phyloP scores from a whole-genome alignment of 805 yeast genomes.

The Osmozyma mogii region DNA sequence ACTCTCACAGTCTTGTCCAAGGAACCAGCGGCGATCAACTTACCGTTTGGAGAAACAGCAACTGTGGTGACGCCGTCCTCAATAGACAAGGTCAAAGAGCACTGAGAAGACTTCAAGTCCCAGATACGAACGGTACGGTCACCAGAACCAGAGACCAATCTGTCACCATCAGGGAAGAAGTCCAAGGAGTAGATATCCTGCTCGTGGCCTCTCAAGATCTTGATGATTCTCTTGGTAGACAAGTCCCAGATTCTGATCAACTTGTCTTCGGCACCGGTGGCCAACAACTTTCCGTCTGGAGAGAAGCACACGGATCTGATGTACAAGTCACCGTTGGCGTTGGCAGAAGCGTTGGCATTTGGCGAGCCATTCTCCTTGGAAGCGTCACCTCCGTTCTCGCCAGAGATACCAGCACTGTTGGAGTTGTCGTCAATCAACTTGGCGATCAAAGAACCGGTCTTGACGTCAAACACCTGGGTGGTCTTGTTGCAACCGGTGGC shows the following conservation, averaged over 20 bases:
- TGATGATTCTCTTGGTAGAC: conserved; percentile 73
- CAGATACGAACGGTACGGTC: conserved; percentile 94
- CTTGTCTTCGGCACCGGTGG: conserved; percentile 90
- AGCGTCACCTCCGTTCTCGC: conserved; percentile 15
- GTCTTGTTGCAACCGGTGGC: conserved; percentile 97
- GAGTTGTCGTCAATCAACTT: conserved; percentile 71
- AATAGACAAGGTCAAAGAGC: conserved; percentile 78
- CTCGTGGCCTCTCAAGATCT: conserved; percentile 87
- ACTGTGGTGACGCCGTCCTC: conserved; percentile 99
- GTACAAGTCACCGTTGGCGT: conserved; percentile 75
- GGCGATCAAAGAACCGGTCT: conserved; percentile 84
- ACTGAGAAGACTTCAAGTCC: conserved; percentile 87
- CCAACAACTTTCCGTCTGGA: conserved; percentile 86
- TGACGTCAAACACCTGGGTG: conserved; percentile 89
- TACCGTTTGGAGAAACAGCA: conserved; percentile 93
- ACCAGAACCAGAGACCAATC: conserved; percentile 92
- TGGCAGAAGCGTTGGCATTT: conserved; percentile 39
- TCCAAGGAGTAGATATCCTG: conserved; percentile 96
- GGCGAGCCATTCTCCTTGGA: conserved; percentile 20
- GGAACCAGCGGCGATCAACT: conserved; percentile 91
- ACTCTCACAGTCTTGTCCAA: conserved; percentile 92
- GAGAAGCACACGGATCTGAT: conserved; percentile 94
- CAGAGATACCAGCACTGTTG: conserved; percentile 8
- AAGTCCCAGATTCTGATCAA: conserved; percentile 95
- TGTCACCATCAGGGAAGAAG: conserved; percentile 89